Evolutionary conservation across 768 basidiomycete genomes (phyloP), one percentile per base, ranked within the genome.

Genomic region (Steccherinum ochraceum): DNA sequence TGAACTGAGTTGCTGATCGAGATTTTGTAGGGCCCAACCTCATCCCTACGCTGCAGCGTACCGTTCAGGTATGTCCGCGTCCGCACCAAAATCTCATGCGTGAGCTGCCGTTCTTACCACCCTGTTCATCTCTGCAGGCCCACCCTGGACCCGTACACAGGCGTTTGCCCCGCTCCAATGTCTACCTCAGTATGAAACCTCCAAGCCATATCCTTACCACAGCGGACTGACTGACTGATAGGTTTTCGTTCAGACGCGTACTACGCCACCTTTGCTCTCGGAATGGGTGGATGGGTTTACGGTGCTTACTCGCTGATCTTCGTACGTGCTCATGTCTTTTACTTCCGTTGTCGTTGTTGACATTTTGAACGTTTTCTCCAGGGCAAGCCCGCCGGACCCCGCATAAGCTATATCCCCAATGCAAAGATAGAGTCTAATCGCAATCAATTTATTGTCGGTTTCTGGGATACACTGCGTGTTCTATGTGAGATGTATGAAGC

Each of bases 31-130:
- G 76, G 64, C 83, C 81, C 58, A 86, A 90, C 72, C 64, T 64
- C 49, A 75, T 88, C 54, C 65, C 79, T 40, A 79, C 84, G 69
- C 82, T 69, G 63, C 88, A 90, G 69, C 79, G 69, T 70, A 53
- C 63, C 42, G 75, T 80, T 66, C 89, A 90, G 75, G 89, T 88
- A 52, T 27, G 65, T 56, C 19, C n/a, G 24, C 40, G n/a, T 35
- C 30, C 30, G 30, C 16, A 35, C n/a, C n/a, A n/a, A n/a, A n/a
- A n/a, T n/a, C n/a, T n/a, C n/a, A n/a, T n/a, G n/a, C n/a, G n/a
- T n/a, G n/a, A n/a, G n/a, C n/a, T n/a, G n/a, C n/a, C n/a, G 11
- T 45, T 39, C 7, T 40, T 24, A 45, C 21, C 10, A 43, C 23
- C 43, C 26, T 45, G 43, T 30, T 20, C 12, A 19, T 39, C 18